Conservation (phyloP, 106 monocot species). For the Dendrobium nobile region DNA sequence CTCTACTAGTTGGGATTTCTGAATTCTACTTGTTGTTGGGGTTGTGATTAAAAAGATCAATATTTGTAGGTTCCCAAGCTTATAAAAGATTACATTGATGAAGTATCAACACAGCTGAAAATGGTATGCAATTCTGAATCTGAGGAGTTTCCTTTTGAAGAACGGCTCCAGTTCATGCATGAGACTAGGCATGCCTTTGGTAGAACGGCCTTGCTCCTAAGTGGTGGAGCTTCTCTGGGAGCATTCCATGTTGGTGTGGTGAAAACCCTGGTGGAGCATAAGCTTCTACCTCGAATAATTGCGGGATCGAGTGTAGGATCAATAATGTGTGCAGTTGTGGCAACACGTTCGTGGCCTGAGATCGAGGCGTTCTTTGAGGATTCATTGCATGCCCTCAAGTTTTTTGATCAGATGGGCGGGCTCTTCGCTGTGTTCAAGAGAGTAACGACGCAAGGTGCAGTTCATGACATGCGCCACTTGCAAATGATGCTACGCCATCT, state of each 20-base stretch:
- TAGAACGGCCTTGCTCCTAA: conserved; percentile 61
- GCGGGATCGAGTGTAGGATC: conserved; percentile 84
- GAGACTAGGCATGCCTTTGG: conserved; percentile 78
- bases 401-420: conserved; percentile 73
- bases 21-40: background rate
- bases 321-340: conserved; percentile 63
- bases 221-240: conserved; percentile 70
- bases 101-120: conserved; percentile 62
- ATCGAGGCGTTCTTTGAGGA: conserved; percentile 63
- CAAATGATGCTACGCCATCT: conserved; percentile 56
- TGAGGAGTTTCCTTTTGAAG: conserved; percentile 60
- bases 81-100: conserved; percentile 77
- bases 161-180: conserved; percentile 74
- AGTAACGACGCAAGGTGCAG: conserved; percentile 49
- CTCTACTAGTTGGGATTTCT: background rate
- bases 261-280: conserved; percentile 60
- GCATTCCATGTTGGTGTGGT: conserved; percentile 70
- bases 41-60: background rate
- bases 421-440: conserved; percentile 48
- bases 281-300: conserved; percentile 71
- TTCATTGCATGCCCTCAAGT: conserved; percentile 47
- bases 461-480: conserved; percentile 66
- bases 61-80: conserved; percentile 49
- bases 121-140: conserved; percentile 66
- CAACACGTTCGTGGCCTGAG: conserved; percentile 73